Conservation (phyloP, 495 filamentous ascomycete species). For the Extremus antarcticus region DNA sequence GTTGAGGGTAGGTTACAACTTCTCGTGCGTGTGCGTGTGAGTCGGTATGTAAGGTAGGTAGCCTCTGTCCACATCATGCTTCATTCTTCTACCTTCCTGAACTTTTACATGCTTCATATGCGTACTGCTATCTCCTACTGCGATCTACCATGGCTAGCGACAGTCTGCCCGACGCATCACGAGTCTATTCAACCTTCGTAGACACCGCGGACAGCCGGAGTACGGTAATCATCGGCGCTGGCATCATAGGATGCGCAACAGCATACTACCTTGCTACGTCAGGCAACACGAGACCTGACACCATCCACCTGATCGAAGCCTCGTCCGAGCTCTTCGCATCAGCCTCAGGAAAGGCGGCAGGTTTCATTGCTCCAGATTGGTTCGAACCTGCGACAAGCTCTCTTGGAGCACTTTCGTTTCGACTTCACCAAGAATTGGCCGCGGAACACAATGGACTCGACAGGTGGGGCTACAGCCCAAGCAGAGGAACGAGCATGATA, state of each 20-base stretch:
- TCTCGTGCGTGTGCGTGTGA: not conserved
- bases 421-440: constrained; percentile 50
- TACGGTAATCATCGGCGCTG: constrained; percentile 65
- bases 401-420: constrained; percentile 57
- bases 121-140: not conserved
- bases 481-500: constrained; percentile 47
- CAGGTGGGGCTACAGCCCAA: constrained; percentile 60
- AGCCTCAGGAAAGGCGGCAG: constrained; percentile 63
- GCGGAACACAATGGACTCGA: constrained; percentile 45
- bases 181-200: constrained; percentile 13
- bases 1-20: not conserved
- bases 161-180: not conserved
- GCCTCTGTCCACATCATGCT: not conserved
- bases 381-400: constrained; percentile 37
- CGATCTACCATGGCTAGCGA: not conserved
- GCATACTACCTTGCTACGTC: constrained; percentile 61
- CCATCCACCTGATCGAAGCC: constrained; percentile 61
- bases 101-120: not conserved
- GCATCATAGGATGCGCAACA: constrained; percentile 69
- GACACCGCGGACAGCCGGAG: constrained; percentile 9
- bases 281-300: constrained; percentile 34
- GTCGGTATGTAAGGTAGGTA: too few species aligned
- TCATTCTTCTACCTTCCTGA: constrained; percentile 4
- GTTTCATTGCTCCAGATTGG: constrained; percentile 67
- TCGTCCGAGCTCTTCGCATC: constrained; percentile 54